phyloP scores from a whole-genome alignment of 768 basidiomycete species.

The Roridomyces roridus region DNA sequence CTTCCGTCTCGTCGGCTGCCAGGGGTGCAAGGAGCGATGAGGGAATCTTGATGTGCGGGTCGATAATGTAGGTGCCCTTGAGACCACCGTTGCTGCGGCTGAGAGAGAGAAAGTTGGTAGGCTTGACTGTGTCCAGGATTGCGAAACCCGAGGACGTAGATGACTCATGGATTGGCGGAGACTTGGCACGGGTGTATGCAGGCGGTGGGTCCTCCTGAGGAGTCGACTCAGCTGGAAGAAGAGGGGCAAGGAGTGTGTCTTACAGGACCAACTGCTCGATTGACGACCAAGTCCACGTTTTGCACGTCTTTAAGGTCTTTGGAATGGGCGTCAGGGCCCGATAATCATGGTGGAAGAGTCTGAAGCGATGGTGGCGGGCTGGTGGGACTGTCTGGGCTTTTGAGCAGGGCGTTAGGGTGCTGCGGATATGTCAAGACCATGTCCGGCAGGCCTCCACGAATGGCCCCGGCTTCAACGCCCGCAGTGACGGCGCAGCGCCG shows the following conservation, averaged over 20 bases:
- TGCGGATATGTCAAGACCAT: too few relatives aligned
- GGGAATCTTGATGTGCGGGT: constrained; percentile 49
- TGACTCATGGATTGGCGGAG: neutral
- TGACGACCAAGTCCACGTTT: constrained; percentile 7
- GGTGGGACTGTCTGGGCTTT: too few relatives aligned
- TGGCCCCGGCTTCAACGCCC: too few relatives aligned
- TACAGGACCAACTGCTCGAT: constrained; percentile 4
- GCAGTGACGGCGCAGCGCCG: too few relatives aligned
- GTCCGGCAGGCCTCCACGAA: too few relatives aligned
- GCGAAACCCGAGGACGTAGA: neutral
- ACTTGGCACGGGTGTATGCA: neutral
- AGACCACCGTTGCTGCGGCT: constrained; percentile 35
- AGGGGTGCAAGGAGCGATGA: constrained; percentile 45
- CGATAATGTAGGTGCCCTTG: constrained; percentile 47
- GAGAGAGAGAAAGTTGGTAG: constrained; percentile 41
- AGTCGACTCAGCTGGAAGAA: too few relatives aligned
- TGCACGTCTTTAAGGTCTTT: too few relatives aligned
- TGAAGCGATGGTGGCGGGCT: too few relatives aligned
- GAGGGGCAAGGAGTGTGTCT: neutral
- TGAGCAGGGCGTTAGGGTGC: too few relatives aligned
- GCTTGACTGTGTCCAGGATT: constrained; percentile 23
- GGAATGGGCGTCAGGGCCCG: too few relatives aligned
- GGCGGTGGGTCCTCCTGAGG: constrained; percentile 20
- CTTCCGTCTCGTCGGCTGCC: constrained; percentile 38
- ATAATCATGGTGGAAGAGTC: too few relatives aligned